Base-by-base conservation (phyloP, 75 land plant species). In the Gnetum montanum region DNA sequence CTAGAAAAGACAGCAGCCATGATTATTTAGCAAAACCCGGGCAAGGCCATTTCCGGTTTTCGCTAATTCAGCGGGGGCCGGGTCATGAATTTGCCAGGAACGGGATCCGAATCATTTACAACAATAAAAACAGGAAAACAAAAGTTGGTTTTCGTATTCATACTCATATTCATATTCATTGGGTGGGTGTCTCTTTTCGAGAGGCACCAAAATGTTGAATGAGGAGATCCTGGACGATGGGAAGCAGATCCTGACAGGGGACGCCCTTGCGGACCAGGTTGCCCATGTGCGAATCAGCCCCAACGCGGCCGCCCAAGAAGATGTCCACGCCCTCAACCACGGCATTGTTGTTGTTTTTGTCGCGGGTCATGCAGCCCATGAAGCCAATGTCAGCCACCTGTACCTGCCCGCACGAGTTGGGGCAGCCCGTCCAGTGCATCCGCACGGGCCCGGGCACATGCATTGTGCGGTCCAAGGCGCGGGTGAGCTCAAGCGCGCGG, bases 351-450 rank as follows among this genome's bases (percentile, higher is more conserved):
- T 77, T 73, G 33, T 82, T 69, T 50, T 60, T 78, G 43, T 94
- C 83, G 38, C 80, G 63, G 7, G 98, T 65, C 84, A 89, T 77
- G 60, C 90, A 85, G 25, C 98, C 98, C 98, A 94, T 83, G 68
- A 94, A 94, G 5, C 98, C 98, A 31, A 94, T 80, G 61, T 94
- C 98, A 1, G 98, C 98, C 18, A 94, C 96, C 69, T 94, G 98
- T 12, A 89, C 84, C 57, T 94, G 98, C 16, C 76, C 98, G 43
- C 98, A 94, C 11, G 75, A 69, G 61, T 94, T 94, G 0, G 98
- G 98, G 49, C 98, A 94, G n/a, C 98, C 98, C 1, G 96, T 94
- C 91, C 96, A 94, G 61, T 94, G 98, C 90, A 94, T 79, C 56
- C 98, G 71, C 44, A 94, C 76, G 18, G 90, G 75, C 54, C 55